A percentile compares a stretch with the other conserved stretches of the same genome.
Conservation (phyloP, 768 basidiomycete species). For the Daedaleopsis sinensis region DNA sequence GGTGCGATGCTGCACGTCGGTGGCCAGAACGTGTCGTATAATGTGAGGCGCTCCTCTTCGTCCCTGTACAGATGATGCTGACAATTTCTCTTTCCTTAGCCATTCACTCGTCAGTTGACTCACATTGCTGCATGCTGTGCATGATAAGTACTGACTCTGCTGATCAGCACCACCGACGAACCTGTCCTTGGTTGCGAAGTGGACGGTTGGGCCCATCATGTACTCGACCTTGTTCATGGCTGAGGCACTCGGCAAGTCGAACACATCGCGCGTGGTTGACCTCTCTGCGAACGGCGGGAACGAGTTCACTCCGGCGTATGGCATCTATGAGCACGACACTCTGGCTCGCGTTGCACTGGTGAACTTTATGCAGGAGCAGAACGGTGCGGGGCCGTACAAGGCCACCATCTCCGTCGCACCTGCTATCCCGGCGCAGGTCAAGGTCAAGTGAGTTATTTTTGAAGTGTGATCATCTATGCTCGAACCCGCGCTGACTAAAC, state of each 20-base stretch:
- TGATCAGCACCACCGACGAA: conserved; percentile 56
- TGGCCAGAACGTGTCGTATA: conserved; percentile 67
- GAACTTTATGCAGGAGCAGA: conserved; percentile 69
- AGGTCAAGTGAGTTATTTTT: conserved; percentile 49
- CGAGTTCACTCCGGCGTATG: conserved; percentile 63
- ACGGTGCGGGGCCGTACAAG: conserved; percentile 56
- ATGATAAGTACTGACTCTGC: conserved; percentile 9
- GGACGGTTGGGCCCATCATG: conserved; percentile 76
- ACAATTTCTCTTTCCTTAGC: conserved; percentile 22
- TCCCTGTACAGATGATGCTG: conserved; percentile 1
- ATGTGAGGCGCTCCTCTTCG: conserved; percentile 43
- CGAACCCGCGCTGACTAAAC: not conserved
- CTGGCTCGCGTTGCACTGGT: conserved; percentile 67
- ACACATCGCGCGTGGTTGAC: conserved; percentile 69
- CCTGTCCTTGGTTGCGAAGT: conserved; percentile 58
- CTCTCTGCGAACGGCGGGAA: conserved; percentile 53
- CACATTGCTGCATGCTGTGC: not conserved
- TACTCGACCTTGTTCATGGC: conserved; percentile 73
- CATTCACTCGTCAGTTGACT: conserved; percentile 39
- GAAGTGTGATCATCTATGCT: not conserved
- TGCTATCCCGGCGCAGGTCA: conserved; percentile 48
- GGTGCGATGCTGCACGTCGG: conserved; percentile 54
- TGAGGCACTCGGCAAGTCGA: conserved; percentile 69
- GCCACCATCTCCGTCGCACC: conserved; percentile 50
- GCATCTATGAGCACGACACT: conserved; percentile 71